These are phyloP conservation scores for Taphrina sp. DNA, from an alignment of 1,139 yeast species.

Conservation along the genomic window DNA sequence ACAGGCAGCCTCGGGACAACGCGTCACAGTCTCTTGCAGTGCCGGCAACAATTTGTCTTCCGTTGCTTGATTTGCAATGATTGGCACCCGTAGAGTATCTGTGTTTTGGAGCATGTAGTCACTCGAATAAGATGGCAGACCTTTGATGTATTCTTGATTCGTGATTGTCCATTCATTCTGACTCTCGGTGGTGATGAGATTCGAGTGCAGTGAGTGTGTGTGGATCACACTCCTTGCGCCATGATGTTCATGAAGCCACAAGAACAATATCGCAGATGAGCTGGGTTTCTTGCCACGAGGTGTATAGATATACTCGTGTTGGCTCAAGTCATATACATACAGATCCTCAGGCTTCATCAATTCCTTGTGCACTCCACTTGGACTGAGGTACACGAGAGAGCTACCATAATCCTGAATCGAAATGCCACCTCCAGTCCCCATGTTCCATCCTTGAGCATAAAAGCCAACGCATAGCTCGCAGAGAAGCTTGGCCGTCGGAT, in stretches of 20 bases:
- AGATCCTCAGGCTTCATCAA: conserved; percentile 76
- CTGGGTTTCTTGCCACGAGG: conserved; percentile 77
- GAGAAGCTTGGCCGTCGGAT: conserved; percentile 10
- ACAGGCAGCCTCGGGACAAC: conserved; percentile 77
- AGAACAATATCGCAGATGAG: conserved; percentile 87
- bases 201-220: conserved; percentile 89
- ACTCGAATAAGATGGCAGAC: conserved; percentile 63
- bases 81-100: conserved; percentile 79
- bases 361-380: conserved; percentile 94
- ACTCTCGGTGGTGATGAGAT: conserved; percentile 62
- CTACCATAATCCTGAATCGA: conserved; percentile 62
- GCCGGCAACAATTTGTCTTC: conserved; percentile 80
- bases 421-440: conserved; percentile 96
- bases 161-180: conserved; percentile 71
- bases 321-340: conserved; percentile 61
- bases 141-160: conserved; percentile 89
- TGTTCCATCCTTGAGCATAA: conserved; percentile 83
- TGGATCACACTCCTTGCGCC: conserved; percentile 92
- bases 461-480: conserved; percentile 67
- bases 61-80: conserved; percentile 83
- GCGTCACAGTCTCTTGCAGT: conserved; percentile 59
- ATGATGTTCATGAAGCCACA: conserved; percentile 57
- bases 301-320: conserved; percentile 56
- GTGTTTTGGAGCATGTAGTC: conserved; percentile 70
- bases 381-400: conserved; percentile 70